Base-by-base conservation (phyloP, 257 asterid species). In the Penstemon barbatus region DNA sequence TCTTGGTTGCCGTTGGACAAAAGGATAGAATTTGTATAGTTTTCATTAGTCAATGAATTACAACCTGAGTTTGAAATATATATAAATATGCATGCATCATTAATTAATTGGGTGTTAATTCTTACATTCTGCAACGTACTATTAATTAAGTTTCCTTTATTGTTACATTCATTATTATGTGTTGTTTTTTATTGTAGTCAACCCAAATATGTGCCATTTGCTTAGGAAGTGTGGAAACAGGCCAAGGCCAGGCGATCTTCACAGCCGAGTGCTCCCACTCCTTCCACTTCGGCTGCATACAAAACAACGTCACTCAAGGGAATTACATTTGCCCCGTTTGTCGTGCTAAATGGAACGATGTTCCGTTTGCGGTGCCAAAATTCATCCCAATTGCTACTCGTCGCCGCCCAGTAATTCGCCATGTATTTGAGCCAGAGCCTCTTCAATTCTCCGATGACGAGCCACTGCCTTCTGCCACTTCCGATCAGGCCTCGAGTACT, bases 261-360 rank as follows among this genome's bases (percentile, higher is more conserved):
- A 71, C 76, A 6, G 76, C 71, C 6, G 71, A 71, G 43, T 71
- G 76, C 58, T 54, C 64, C 42, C 76, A 72, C 13, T 46, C 40
- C 49, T 73, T 66, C 55, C 77, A 73, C 46, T 73, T 73, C 10
- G 13, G 48, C 61, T 73, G 77, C 63, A 65, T 66, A 2, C 5
- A 55, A 56, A 66, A 18, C 42, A 73, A 57, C 8, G 49, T 73
- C 11, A 48, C 57, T 1, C 68, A 65, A 0, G 73, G 73, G 56
- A 66, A 73, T 59, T 36, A 50, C 48, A 50, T 37, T 37, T 73
- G 73, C 43, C 77, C 77, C 5, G 18, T 66, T 41, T 73, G 73
- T 44, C 77, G 69, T 19, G 63, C 77, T 42, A 51, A 9, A 41
- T 73, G 77, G 77, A 59, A 58, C 9, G 56, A 51, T 50, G 68